Evolutionary conservation across 805 yeast genomes (phyloP).

Genomic region (Teunomyces pallodes): DNA sequence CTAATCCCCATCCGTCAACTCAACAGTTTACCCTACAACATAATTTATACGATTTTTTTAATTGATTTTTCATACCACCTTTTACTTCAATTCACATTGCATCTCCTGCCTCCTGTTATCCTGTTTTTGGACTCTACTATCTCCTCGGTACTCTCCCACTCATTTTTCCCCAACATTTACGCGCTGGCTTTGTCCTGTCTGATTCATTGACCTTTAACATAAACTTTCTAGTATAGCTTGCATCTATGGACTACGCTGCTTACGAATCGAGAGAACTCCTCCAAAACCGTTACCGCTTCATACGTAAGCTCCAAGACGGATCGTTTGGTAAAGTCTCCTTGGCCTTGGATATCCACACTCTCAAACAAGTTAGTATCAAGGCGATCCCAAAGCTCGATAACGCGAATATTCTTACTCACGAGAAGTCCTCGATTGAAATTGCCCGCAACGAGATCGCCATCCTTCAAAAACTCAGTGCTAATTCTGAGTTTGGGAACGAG

Average conservation of each 20-base stretch:
- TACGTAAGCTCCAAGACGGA: slow-evolving; percentile 51
- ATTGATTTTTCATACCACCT: background rate
- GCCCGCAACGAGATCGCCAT: slow-evolving; percentile 55
- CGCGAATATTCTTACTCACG: slow-evolving; percentile 18
- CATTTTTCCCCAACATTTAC: background rate
- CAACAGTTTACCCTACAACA: background rate
- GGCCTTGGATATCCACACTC: slow-evolving; percentile 39
- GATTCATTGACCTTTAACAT: slow-evolving; percentile 3
- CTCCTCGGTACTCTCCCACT: background rate
- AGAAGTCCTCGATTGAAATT: slow-evolving; percentile 21
- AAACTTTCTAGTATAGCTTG: slow-evolving; percentile 27
- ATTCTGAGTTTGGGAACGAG: slow-evolving; percentile 24
- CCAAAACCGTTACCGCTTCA: slow-evolving; percentile 39
- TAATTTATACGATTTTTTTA: background rate
- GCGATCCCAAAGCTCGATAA: slow-evolving; percentile 49
- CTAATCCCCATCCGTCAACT: slow-evolving; percentile 1
- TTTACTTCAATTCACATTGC: background rate
- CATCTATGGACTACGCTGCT: slow-evolving; percentile 3
- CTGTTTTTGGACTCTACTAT: background rate
- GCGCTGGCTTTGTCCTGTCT: slow-evolving; percentile 1
- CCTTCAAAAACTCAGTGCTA: slow-evolving; percentile 26
- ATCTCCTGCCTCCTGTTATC: background rate
- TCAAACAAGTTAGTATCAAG: slow-evolving; percentile 50
- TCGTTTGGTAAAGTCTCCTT: slow-evolving; percentile 61
- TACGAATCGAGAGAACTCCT: slow-evolving; percentile 15